Conservation (phyloP, 2,329 filamentous ascomycete genomes). For the Nothophaeocryptopus gaeumannii region DNA sequence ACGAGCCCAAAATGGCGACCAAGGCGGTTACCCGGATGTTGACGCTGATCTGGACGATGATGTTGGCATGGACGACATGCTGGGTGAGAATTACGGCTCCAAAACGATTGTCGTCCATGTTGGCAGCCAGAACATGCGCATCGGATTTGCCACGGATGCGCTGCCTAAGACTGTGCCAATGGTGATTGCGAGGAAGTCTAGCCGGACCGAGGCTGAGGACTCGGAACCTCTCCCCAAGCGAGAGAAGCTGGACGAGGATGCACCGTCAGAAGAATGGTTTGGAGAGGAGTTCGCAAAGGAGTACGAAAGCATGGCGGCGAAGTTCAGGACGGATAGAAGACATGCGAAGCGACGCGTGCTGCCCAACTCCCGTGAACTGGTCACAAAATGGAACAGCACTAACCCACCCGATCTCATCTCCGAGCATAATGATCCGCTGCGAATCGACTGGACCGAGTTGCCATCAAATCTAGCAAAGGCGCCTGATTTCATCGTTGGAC, state of each 20-base stretch:
- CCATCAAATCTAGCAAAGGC: conserved; percentile 57
- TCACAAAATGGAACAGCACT: conserved; percentile 88
- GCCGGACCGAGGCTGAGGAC: conserved; percentile 78
- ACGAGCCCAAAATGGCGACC: conserved; percentile 68
- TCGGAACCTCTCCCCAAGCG: conserved; percentile 73
- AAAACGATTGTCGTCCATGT: conserved; percentile 94
- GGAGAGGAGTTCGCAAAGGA: conserved; percentile 72
- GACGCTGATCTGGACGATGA: conserved; percentile 39
- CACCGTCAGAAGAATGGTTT: conserved; percentile 73
- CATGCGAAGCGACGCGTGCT: conserved; percentile 90
- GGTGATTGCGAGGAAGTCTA: conserved; percentile 78
- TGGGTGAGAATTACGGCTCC: conserved; percentile 67
- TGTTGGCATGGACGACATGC: conserved; percentile 57
- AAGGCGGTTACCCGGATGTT: conserved; percentile 31
- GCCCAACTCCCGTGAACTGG: conserved; percentile 95
- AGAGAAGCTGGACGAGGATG: conserved; percentile 60
- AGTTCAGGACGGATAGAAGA: conserved; percentile 87
- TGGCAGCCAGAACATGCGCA: conserved; percentile 90
- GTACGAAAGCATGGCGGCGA: conserved; percentile 78
- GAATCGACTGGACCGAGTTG: conserved; percentile 93
- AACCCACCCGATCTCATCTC: conserved; percentile 82
- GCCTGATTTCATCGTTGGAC: conserved; percentile 77
- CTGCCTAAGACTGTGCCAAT: conserved; percentile 92
- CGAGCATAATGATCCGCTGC: conserved; percentile 89
- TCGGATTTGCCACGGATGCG: conserved; percentile 93